phyloP scores from a whole-genome alignment of 1,284 basidiomycete species.

The Leccinum ambiguum region DNA sequence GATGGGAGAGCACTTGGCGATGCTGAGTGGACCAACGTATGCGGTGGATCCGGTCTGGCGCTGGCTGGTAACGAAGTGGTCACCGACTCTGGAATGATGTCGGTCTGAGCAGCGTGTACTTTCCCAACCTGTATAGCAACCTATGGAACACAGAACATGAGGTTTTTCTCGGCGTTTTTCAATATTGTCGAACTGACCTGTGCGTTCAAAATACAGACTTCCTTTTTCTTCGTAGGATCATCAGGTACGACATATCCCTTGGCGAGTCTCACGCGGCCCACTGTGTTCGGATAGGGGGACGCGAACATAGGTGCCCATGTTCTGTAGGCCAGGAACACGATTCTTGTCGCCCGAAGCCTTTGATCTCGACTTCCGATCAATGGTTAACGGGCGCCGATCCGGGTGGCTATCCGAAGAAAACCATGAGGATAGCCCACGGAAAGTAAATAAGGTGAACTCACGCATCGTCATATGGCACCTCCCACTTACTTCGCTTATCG shows the following conservation, averaged over 20 bases:
- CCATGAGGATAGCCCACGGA: slow-evolving; percentile 5
- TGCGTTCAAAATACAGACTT: slow-evolving; percentile 47
- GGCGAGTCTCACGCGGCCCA: slow-evolving; percentile 52
- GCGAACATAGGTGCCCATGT: slow-evolving; percentile 47
- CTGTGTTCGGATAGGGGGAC: slow-evolving; percentile 22
- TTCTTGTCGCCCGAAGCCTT: slow-evolving; percentile 56
- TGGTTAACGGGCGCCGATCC: slow-evolving; percentile 41
- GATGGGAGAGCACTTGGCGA: slow-evolving; percentile 44
- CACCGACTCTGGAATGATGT: slow-evolving; percentile 40
- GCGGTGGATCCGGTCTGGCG: slow-evolving; percentile 20
- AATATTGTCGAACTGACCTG: slow-evolving; percentile 38
- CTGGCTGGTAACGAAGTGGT: slow-evolving; percentile 29
- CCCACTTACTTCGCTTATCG: slow-evolving; percentile 58
- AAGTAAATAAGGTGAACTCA: slow-evolving; percentile 38
- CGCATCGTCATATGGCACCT: slow-evolving; percentile 86
- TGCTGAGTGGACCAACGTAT: slow-evolving; percentile 37
- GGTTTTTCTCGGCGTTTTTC: background rate
- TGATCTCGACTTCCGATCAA: slow-evolving; percentile 36
- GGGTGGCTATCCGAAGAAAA: slow-evolving; percentile 42
- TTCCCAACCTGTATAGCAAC: slow-evolving; percentile 62
- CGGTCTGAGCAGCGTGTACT: slow-evolving; percentile 58
- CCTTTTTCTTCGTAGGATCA: slow-evolving; percentile 43
- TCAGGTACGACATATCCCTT: slow-evolving; percentile 63
- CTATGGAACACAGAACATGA: slow-evolving; percentile 33
- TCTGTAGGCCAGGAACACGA: slow-evolving; percentile 51